Base-by-base conservation (phyloP, 2,329 filamentous ascomycete species). In the Ophioceras dolichostomum region DNA sequence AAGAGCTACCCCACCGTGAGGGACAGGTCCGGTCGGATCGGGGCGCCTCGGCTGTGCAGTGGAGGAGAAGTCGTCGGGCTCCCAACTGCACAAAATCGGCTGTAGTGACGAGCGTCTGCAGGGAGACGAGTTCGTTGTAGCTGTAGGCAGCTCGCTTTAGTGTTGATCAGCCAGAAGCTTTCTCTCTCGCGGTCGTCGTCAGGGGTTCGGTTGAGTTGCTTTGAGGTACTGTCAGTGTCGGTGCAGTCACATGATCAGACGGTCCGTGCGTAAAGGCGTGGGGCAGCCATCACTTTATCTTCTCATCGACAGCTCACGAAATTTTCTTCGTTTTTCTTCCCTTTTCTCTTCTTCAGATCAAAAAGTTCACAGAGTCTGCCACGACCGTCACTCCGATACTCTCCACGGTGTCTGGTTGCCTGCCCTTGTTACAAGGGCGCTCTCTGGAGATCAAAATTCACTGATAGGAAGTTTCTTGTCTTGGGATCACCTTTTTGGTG, bases 391-490 rank as follows among this genome's bases (percentile, higher is more conserved):
- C 63, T 63, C 60, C 64, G 66, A 55, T 41, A 39, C 47, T 52
- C 49, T 61, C 62, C 54, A 76, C 71, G 70, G 70, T 74, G 71
- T 68, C 59, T 69, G 54, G 71, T 76, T 76, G 71, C 71, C 71
- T 37, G 36, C 29, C 36, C 20, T 37, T n/a, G n/a, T 29, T 27
- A 24, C 26, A 21, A 32, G 29, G 43, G 30, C 39, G 38, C 29
- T 36, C 55, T 73, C 68, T 70, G 70, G 61, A 76, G 68, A 76
- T 56, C 45, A 62, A 68, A 57, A 59, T 37, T 64, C 70, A 70
- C 68, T 68, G 68, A 72, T 75, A 76, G 71, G 72, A 76, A 76
- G 69, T 73, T 65, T 73, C 56, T 57, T 67, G 65, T 56, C 36
- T 32, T 57, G 54, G 56, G 57, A 57, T 57, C n/a, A 51, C 48